Evolutionary conservation across 1,284 basidiomycete species (phyloP).

Genomic region (Apiotrichum gamsii): DNA sequence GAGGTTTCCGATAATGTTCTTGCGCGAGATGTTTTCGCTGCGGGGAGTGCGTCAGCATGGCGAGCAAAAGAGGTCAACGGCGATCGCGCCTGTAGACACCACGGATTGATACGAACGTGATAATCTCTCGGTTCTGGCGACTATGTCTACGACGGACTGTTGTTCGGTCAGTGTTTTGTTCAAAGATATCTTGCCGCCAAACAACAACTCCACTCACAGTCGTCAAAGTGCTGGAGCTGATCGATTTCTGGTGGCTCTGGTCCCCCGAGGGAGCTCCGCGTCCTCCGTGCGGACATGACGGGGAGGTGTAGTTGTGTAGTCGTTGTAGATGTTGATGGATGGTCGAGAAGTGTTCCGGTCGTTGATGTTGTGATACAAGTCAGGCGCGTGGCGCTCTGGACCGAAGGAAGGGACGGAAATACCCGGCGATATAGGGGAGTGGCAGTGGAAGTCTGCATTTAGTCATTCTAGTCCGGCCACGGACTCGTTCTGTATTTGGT

Average conservation of each 20-base stretch:
- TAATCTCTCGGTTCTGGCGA: constrained; percentile 16
- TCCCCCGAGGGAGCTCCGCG: background rate
- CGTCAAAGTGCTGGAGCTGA: constrained; percentile 6
- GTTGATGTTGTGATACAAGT: too few relatives aligned
- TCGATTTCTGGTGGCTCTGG: background rate
- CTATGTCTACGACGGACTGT: constrained; percentile 16
- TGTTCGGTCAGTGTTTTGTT: background rate
- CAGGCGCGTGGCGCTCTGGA: too few relatives aligned
- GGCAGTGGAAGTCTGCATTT: too few relatives aligned
- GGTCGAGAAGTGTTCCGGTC: too few relatives aligned
- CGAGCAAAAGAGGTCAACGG: too few relatives aligned
- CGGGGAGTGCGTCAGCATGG: background rate
- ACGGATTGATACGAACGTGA: constrained; percentile 3
- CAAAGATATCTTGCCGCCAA: too few relatives aligned
- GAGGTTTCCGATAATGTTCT: constrained; percentile 4
- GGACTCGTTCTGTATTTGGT: too few relatives aligned
- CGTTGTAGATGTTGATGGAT: too few relatives aligned
- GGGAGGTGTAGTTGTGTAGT: too few relatives aligned
- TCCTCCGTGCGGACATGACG: background rate
- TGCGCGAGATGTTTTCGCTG: constrained; percentile 16
- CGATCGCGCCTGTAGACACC: background rate
- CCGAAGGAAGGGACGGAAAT: too few relatives aligned
- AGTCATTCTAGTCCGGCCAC: too few relatives aligned
- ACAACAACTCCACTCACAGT: constrained; percentile 14
- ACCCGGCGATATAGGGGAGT: too few relatives aligned